Conservation (phyloP, 164 flowering plant genomes). For the Nymphaea colorata region DNA sequence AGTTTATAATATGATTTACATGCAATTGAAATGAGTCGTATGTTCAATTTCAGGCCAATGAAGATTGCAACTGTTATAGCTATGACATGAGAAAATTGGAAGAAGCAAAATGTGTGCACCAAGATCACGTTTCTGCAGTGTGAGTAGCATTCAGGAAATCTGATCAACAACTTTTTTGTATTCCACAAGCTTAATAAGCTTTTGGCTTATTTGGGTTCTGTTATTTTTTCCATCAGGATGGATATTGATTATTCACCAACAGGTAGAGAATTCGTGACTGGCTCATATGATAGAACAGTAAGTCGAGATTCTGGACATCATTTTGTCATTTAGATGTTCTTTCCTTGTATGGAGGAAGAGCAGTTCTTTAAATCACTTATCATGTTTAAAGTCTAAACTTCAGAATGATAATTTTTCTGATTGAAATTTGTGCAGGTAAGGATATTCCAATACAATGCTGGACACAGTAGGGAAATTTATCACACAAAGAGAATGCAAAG, state of each 20-base stretch:
- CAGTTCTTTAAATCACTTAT: background rate
- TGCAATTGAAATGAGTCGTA: too few relatives aligned
- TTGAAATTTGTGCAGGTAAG: conserved; percentile 42
- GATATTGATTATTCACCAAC: conserved; percentile 98
- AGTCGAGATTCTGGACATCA: background rate
- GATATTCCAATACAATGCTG: conserved; percentile 84
- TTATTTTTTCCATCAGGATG: conserved; percentile 44
- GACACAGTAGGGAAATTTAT: conserved; percentile 87
- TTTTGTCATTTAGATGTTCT: conserved; percentile 14
- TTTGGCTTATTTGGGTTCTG: too few relatives aligned
- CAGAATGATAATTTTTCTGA: background rate
- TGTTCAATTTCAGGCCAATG: conserved; percentile 60
- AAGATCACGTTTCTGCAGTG: conserved; percentile 96
- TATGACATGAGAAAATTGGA: conserved; percentile 69
- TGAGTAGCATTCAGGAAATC: conserved; percentile 22
- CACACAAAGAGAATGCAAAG: conserved; percentile 99
- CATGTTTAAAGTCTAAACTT: background rate
- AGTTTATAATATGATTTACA: too few relatives aligned
- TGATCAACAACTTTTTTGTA: too few relatives aligned
- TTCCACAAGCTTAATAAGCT: too few relatives aligned
- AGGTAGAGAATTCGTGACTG: conserved; percentile 94
- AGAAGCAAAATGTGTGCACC: conserved; percentile 87
- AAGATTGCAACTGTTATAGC: conserved; percentile 88
- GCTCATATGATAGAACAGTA: conserved; percentile 94
- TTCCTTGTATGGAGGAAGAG: background rate